Percentiles rank a stretch among this genome's conserved stretches.
These are phyloP conservation scores for Macadamia integrifolia DNA, from an alignment of 164 flowering plant genomes.

Conservation along the genomic window DNA sequence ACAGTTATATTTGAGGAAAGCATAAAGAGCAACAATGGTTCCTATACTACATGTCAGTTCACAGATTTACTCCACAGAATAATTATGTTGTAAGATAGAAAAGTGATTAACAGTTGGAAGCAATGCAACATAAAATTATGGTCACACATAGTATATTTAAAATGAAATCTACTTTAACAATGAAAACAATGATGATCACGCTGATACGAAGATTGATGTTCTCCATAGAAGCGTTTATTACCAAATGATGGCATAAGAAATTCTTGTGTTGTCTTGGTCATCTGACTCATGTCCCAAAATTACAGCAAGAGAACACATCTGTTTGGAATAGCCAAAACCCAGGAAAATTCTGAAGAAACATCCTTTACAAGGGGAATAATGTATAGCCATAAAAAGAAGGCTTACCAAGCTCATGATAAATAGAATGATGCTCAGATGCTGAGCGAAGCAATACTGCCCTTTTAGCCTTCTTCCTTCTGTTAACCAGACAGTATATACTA, in stretches of 20 bases:
- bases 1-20: not conserved
- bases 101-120: not conserved
- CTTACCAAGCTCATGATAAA: constrained; percentile 26
- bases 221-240: too few relatives aligned
- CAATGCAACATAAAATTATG: not conserved
- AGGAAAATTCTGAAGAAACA: not conserved
- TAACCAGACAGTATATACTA: constrained; percentile 29
- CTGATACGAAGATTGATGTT: too few relatives aligned
- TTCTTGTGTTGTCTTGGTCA: too few relatives aligned
- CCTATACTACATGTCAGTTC: too few relatives aligned
- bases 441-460: constrained; percentile 27
- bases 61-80: too few relatives aligned
- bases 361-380: not conserved
- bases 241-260: too few relatives aligned
- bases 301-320: not conserved
- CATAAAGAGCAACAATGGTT: not conserved
- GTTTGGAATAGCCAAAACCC: not conserved
- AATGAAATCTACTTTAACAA: not conserved
- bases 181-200: not conserved
- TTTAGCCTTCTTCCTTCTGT: constrained; percentile 46
- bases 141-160: not conserved
- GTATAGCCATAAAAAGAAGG: not conserved
- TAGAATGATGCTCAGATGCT: constrained; percentile 22
- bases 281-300: not conserved
- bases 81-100: not conserved